Evolutionary conservation across 169 alveolate genomes (phyloP).

Genomic region (Cryptosporidium baileyi): DNA sequence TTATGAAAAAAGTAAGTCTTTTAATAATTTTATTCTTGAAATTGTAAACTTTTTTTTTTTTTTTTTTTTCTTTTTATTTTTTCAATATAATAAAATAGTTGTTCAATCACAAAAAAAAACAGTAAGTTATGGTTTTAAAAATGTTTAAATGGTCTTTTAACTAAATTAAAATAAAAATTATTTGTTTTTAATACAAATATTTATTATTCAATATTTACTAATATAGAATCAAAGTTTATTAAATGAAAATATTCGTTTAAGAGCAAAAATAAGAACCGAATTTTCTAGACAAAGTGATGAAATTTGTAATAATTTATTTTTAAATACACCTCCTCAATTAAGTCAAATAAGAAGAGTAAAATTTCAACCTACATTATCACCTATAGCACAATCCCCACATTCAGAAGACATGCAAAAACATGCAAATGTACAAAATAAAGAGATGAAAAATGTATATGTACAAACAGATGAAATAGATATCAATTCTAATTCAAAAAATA

Average conservation of each 20-base stretch:
- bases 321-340: conserved; percentile 47
- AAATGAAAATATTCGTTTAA: conserved; percentile 45
- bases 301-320: background rate
- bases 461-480: conserved; percentile 34
- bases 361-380: conserved; percentile 60
- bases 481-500: background rate
- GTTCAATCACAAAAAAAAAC: conserved; percentile 62
- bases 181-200: background rate
- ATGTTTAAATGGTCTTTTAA: too few species aligned
- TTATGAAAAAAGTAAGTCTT: conserved; percentile 55
- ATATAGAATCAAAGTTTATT: conserved; percentile 53
- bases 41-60: background rate
- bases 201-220: background rate
- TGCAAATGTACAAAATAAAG: background rate
- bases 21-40: background rate
- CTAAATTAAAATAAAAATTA: background rate
- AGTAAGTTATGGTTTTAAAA: conserved; percentile 3
- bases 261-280: conserved; percentile 48
- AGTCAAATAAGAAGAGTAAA: conserved; percentile 62
- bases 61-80: background rate
- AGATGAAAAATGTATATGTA: background rate
- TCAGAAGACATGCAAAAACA: conserved; percentile 5
- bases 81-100: background rate
- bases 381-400: conserved; percentile 62
- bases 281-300: conserved; percentile 21